Percentiles rank a stretch among this genome's conserved stretches.
Conservation (phyloP, 768 basidiomycete species). For the Amanita exitialis region DNA sequence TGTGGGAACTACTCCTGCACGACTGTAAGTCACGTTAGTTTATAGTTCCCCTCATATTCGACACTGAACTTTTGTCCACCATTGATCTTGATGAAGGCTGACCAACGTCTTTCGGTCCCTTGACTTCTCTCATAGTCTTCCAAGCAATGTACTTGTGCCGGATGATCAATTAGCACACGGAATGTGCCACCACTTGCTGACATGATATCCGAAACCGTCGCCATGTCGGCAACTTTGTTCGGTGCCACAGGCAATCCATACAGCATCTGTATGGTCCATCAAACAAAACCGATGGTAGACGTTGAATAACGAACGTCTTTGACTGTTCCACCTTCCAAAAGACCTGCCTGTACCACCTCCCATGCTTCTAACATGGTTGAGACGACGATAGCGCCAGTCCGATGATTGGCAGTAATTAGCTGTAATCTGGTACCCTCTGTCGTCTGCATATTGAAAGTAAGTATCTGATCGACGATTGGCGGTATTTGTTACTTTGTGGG, state of each 20-base stretch:
- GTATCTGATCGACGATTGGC: neutral
- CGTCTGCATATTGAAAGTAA: slow-evolving; percentile 34
- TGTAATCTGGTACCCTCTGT: slow-evolving; percentile 67
- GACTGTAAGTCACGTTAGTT: slow-evolving; percentile 32
- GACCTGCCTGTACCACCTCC: slow-evolving; percentile 54
- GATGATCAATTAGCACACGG: slow-evolving; percentile 67
- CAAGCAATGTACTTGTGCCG: slow-evolving; percentile 57
- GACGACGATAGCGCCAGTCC: slow-evolving; percentile 56
- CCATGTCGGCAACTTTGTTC: slow-evolving; percentile 67
- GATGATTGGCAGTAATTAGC: slow-evolving; percentile 41
- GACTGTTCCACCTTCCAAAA: slow-evolving; percentile 63
- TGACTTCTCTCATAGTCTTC: slow-evolving; percentile 45
- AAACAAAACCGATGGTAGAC: neutral
- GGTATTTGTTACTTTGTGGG: slow-evolving; percentile 51
- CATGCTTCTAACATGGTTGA: slow-evolving; percentile 84
- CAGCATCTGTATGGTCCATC: slow-evolving; percentile 43
- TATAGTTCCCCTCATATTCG: neutral
- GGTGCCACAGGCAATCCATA: slow-evolving; percentile 67
- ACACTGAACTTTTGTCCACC: slow-evolving; percentile 59
- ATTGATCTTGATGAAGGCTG: slow-evolving; percentile 74
- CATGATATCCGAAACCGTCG: slow-evolving; percentile 46
- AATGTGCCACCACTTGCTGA: slow-evolving; percentile 45
- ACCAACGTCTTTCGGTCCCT: slow-evolving; percentile 44
- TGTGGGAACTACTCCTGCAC: slow-evolving; percentile 54
- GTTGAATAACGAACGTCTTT: slow-evolving; percentile 51